phyloP scores from a whole-genome alignment of 2,329 filamentous ascomycete species.

The Colletotrichum musicola region DNA sequence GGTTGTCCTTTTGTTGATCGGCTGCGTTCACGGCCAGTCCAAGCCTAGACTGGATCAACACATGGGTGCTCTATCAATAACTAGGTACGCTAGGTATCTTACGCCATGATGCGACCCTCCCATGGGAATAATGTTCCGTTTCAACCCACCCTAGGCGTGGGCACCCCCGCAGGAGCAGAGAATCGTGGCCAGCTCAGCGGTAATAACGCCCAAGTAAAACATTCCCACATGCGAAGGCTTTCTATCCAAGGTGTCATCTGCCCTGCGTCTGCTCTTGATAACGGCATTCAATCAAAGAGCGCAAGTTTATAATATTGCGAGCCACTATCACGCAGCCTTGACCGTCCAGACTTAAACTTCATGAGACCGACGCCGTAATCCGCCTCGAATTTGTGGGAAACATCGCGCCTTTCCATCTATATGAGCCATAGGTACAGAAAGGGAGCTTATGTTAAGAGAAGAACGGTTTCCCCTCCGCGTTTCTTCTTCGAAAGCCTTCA shows the following conservation, averaged over 20 bases:
- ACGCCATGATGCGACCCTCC: slow-evolving; percentile 17
- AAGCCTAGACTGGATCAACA: slow-evolving; percentile 26
- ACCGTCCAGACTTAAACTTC: no score
- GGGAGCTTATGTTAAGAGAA: no score
- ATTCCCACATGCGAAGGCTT: neutral
- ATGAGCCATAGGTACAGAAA: no score
- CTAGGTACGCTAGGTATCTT: neutral
- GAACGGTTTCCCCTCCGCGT: no score
- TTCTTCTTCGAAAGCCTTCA: no score
- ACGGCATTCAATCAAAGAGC: no score
- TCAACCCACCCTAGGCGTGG: slow-evolving; percentile 12
- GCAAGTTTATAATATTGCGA: no score
- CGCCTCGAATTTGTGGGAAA: no score
- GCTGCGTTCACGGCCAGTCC: neutral
- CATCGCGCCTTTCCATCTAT: no score
- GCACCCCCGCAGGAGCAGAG: neutral
- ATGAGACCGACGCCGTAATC: no score
- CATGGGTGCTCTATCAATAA: slow-evolving; percentile 29
- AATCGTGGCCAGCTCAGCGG: neutral
- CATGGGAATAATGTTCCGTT: slow-evolving; percentile 27
- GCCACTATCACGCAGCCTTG: no score
- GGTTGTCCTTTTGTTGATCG: slow-evolving; percentile 11
- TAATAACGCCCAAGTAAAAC: neutral
- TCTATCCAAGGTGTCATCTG: neutral
- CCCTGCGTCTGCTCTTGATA: no score